A percentile compares a stretch with the other conserved stretches of the same genome.
phyloP scores from a whole-genome alignment of 228 moss, liverwort and hornwort species.

The Sphagnum fallax region DNA sequence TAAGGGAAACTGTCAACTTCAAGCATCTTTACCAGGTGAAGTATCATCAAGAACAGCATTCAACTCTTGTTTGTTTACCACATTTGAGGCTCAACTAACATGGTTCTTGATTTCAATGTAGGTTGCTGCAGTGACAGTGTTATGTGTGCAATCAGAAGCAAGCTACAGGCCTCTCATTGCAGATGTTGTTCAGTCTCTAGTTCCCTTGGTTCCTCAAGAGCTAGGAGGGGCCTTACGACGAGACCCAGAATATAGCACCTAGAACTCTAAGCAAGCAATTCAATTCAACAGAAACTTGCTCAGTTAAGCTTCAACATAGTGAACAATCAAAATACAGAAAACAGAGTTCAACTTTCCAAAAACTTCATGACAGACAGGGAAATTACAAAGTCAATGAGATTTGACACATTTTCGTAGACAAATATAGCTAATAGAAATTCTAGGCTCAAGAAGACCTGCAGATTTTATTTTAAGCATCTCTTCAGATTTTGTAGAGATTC shows the following conservation, averaged over 20 bases:
- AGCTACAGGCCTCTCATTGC: slow-evolving; percentile 68
- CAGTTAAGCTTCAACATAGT: too few relatives aligned
- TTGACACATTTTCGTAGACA: not conserved
- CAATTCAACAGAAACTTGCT: too few relatives aligned
- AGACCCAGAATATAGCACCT: not conserved
- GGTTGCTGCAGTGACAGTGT: slow-evolving; percentile 64
- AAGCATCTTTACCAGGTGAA: slow-evolving; percentile 66
- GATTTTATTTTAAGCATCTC: too few relatives aligned
- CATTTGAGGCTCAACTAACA: not conserved
- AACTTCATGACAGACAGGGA: not conserved
- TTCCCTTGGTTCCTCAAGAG: slow-evolving; percentile 43
- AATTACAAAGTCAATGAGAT: not conserved
- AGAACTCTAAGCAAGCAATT: not conserved
- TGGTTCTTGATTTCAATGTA: slow-evolving; percentile 10
- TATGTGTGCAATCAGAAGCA: slow-evolving; percentile 74
- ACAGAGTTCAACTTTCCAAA: not conserved
- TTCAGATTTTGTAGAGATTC: too few relatives aligned
- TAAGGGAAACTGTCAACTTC: slow-evolving; percentile 41
- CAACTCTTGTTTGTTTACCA: not conserved
- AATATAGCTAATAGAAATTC: too few relatives aligned
- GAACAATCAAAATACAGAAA: too few relatives aligned
- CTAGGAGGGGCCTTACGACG: slow-evolving; percentile 23
- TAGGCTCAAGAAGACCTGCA: too few relatives aligned
- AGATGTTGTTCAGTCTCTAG: slow-evolving; percentile 68
- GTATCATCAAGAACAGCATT: not conserved